Evolutionary conservation across 495 filamentous ascomycete species (phyloP), one percentile per base, ranked within the genome.

Genomic region (Penicillium steckii): DNA sequence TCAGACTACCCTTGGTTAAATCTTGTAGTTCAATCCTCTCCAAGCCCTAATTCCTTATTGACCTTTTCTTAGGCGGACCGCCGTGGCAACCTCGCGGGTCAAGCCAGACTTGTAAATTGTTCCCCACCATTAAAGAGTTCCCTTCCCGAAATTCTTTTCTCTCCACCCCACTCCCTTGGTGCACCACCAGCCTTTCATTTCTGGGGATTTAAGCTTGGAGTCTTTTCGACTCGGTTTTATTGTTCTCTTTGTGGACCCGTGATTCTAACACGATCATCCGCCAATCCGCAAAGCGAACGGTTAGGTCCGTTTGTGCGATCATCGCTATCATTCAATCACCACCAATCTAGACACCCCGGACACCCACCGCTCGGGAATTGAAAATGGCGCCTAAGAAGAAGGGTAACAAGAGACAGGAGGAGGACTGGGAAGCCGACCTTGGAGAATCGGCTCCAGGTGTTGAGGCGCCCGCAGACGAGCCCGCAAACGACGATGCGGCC

Each of bases 361-460:
- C 21, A 25, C 27, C 40, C 32, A 50, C 8, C 8, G 38, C 48
- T 10, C 26, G 10, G 26, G 26, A 27, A 27, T 27, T 27, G 53
- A 59, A 37, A 51, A 95, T 97, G 92, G 77, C 91, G 57, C 91
- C 92, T 33, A 97, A 96, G 76, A 96, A 95, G 80, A 94, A 95
- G 80, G 86, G 85, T 70, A 87, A 85, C 68, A 95, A 90, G 76
- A 89, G 87, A 72, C 86, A 81, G 61, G 81, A 88, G 63, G 90
- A 95, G 65, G 90, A 96, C 76, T 97, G 95, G 94, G 94, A 99
- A 62, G 85, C 88, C 30, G 94, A 96, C n/a, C 78, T 97, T 12
- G 93, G 90, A 56, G 95, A 96, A 72, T 66, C 80, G 8, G 80
- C 83, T 46, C 81, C 80, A 29, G 69, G 75, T 26, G 71, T 75